Evolutionary conservation across 305 asterid species (phyloP), one percentile per base, ranked within the genome.

Genomic region (Lippia alba): DNA sequence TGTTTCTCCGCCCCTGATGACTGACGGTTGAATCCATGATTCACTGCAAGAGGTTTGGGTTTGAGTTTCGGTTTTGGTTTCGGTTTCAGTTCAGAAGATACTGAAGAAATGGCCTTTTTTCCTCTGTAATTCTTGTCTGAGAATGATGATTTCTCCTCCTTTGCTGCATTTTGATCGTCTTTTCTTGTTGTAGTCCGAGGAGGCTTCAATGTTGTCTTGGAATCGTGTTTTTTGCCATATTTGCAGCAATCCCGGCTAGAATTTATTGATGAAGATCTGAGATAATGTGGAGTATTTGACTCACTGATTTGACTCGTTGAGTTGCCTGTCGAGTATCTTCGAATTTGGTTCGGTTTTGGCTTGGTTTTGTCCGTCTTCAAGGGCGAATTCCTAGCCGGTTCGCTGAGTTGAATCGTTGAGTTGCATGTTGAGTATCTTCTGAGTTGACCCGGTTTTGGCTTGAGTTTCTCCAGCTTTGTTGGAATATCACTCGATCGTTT

Each of bases 161-260:
- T 45, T 14, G 18, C 59, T 19, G 30, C 59, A 15, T 64, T 61
- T 54, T 75, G 63, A 8, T n/a, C 17, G 4, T 9, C n/a, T 8
- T 12, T 51, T 33, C 59, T 69, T 10, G 68, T 65, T 16, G 39
- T 67, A 24, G 17, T 16, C 20, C 59, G 30, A 8, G 73, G 66
- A 18, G 60, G 61, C 69, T 55, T 51, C 51, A 78, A 34, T 41
- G 41, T 56, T n/a, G 60, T 18, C 6, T 67, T 36, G 44, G 17
- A n/a, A 1, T 71, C 71, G 40, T 34, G 82, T 59, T 56, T 80
- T 12, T 7, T 5, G 2, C 93, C 90, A 36, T 61, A 75, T 62
- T 89, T 89, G 75, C 96, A 87, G 56, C 61, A 11, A 71, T 89
- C 96, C 30, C 85, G 96, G 80, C 93, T 83, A 9, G 96, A 85